Base-by-base conservation (phyloP, 768 basidiomycete genomes). In the Strobilomyces echinocephalus region DNA sequence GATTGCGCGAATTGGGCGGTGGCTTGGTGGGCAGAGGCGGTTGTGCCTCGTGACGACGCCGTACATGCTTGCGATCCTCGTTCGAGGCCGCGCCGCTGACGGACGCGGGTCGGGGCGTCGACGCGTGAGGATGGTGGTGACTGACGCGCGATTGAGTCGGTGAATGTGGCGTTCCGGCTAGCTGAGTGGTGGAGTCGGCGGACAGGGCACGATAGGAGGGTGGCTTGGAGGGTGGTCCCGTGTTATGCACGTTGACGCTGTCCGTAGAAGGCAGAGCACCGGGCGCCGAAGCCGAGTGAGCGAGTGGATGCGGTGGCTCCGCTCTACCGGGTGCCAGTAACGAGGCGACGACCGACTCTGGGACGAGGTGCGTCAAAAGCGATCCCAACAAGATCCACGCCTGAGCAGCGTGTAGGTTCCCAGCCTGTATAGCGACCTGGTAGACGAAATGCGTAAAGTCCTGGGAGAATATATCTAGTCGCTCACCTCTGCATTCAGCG, bases 351-450 rank as follows among this genome's bases (percentile, higher is more conserved):
- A 55, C 56, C 5, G 64, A 66, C 41, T 69, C 65, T 8, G 79
- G 81, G 16, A 77, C 56, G 44, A 81, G 65, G 48, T 84, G 76
- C 0, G 72, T 71, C 18, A 89, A 68, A 4, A 84, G 74, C 15
- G 82, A 80, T 12, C 73, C 77, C 18, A 92, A 66, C 2, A 91
- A 68, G 9, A 81, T 59, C 90, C 90, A 92, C 3, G 75, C 74
- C 59, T 88, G 85, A 1, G 82, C 83, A 4, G 79, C 78, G 5
- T 77, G 72, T 26, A 74, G 62, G 53, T 81, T 78, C 20, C 82
- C 82, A 9, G 74, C 83, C 50, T 79, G 70, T n/a, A 80, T 66
- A 8, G 90, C 88, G 41, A 76, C 69, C 84, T 87, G 53, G 12
- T 20, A 33, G 15, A 47, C 10, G 8, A 34, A 40, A 34, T 21